These are phyloP conservation scores for Paraphaeosphaeria sporulosa DNA, from an alignment of 2,329 filamentous ascomycete species.

Conservation along the genomic window DNA sequence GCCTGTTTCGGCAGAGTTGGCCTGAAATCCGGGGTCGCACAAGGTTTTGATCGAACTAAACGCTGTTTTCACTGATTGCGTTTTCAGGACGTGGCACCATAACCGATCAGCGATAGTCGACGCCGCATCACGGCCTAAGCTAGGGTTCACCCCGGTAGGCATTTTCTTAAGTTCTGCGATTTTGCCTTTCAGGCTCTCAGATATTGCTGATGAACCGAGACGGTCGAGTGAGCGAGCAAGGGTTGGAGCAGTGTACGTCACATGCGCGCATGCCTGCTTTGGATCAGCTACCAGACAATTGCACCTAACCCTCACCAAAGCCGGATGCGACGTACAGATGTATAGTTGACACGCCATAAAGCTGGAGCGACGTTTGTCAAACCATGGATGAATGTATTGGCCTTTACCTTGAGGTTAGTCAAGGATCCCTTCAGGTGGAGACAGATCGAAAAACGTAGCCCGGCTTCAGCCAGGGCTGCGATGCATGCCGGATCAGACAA, in stretches of 20 bases:
- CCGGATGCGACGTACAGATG: constrained; percentile 30
- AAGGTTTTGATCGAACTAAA: constrained; percentile 20
- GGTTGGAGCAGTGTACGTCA: constrained; percentile 49
- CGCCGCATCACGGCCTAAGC: background rate
- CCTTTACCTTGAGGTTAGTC: constrained; percentile 38
- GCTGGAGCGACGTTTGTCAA: constrained; percentile 50
- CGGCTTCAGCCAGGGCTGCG: constrained; percentile 42
- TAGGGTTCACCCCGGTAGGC: background rate
- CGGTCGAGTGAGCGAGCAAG: constrained; percentile 45
- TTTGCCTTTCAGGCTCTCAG: constrained; percentile 28
- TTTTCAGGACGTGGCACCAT: constrained; percentile 27
- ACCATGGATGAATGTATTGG: constrained; percentile 41
- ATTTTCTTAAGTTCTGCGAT: constrained; percentile 13
- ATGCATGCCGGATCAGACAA: constrained; percentile 17
- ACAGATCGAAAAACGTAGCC: constrained; percentile 46
- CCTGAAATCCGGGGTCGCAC: constrained; percentile 3
- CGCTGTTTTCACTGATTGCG: constrained; percentile 15
- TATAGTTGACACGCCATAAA: constrained; percentile 50
- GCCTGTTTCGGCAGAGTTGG: background rate
- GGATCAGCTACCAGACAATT: constrained; percentile 16
- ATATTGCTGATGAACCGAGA: constrained; percentile 14
- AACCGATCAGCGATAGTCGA: constrained; percentile 14
- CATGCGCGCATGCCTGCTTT: constrained; percentile 38
- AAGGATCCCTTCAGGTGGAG: constrained; percentile 29
- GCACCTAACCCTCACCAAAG: constrained; percentile 1